Percentiles rank a stretch among this genome's conserved stretches.
phyloP scores from a whole-genome alignment of 345 rosid genomes.

The Erodium maritimum region DNA sequence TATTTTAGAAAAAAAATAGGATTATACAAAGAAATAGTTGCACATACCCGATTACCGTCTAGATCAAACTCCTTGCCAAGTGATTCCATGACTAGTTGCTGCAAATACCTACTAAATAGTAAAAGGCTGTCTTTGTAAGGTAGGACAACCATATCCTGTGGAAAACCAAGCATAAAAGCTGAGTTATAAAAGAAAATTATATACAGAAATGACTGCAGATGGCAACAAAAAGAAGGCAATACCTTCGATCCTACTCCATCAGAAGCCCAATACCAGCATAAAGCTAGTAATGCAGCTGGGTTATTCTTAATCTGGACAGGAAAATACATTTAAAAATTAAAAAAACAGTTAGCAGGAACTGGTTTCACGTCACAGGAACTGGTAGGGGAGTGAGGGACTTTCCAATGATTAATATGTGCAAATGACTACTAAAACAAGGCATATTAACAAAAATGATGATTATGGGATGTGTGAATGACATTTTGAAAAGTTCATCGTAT shows the following conservation, averaged over 20 bases:
- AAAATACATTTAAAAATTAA: slow-evolving; percentile 8
- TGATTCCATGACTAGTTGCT: slow-evolving; percentile 98
- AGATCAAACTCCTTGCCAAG: slow-evolving; percentile 96
- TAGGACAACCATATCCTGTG: slow-evolving; percentile 96
- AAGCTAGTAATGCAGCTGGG: slow-evolving; percentile 91
- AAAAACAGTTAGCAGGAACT: neutral
- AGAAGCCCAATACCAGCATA: slow-evolving; percentile 96
- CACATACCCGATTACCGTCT: slow-evolving; percentile 77
- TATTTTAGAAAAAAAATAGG: too few species aligned
- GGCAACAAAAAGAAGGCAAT: slow-evolving; percentile 8
- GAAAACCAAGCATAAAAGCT: slow-evolving; percentile 9
- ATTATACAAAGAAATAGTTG: too few species aligned
- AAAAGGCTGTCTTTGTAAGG: slow-evolving; percentile 96
- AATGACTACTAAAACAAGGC: too few species aligned
- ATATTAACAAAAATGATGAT: too few species aligned
- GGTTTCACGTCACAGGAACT: too few species aligned
- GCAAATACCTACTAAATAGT: slow-evolving; percentile 84
- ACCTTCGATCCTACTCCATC: slow-evolving; percentile 96
- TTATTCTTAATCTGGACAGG: slow-evolving; percentile 57
- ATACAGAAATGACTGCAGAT: neutral
- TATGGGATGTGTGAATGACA: too few species aligned
- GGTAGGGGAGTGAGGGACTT: too few species aligned
- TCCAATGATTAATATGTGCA: too few species aligned
- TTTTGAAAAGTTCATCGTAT: too few species aligned
- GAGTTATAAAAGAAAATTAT: neutral